A percentile compares a stretch with the other conserved stretches of the same genome.
Evolutionary conservation across 176 grass and related monocot genomes (phyloP).

Genomic region (Tillandsia leiboldiana): DNA sequence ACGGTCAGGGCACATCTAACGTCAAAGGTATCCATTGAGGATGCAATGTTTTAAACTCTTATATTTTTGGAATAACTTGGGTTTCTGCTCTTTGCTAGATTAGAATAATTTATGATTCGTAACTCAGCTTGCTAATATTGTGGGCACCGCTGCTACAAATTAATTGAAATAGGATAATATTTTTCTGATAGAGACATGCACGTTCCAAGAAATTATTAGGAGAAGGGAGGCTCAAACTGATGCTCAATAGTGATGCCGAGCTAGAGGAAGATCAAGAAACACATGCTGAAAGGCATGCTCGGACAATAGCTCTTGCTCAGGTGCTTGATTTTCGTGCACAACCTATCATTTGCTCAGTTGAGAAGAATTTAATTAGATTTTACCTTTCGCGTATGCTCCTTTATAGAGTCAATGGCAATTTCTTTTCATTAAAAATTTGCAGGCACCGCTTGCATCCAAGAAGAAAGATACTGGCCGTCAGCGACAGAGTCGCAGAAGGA

Average conservation of each 20-base stretch:
- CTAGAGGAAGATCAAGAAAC: slow-evolving; percentile 89
- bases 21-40: slow-evolving; percentile 60
- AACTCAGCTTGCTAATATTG: background rate
- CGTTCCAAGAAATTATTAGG: slow-evolving; percentile 70
- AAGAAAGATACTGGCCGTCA: slow-evolving; percentile 79
- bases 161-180: background rate
- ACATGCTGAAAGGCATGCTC: slow-evolving; percentile 79
- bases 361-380: background rate
- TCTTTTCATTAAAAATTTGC: slow-evolving; percentile 20
- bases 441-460: slow-evolving; percentile 33
- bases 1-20: slow-evolving; percentile 70
- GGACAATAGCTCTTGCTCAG: slow-evolving; percentile 64
- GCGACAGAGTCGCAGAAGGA: slow-evolving; percentile 48
- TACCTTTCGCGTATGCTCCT: background rate
- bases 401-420: slow-evolving; percentile 1
- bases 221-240: slow-evolving; percentile 81
- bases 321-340: slow-evolving; percentile 14
- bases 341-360: background rate
- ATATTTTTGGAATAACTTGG: background rate
- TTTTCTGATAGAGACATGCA: slow-evolving; percentile 49
- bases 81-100: background rate
- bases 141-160: background rate
- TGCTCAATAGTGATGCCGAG: slow-evolving; percentile 85
- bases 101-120: background rate
- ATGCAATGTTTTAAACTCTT: background rate